These are phyloP conservation scores for Nasturtium officinale DNA, from an alignment of 345 rosid species.

Conservation along the genomic window DNA sequence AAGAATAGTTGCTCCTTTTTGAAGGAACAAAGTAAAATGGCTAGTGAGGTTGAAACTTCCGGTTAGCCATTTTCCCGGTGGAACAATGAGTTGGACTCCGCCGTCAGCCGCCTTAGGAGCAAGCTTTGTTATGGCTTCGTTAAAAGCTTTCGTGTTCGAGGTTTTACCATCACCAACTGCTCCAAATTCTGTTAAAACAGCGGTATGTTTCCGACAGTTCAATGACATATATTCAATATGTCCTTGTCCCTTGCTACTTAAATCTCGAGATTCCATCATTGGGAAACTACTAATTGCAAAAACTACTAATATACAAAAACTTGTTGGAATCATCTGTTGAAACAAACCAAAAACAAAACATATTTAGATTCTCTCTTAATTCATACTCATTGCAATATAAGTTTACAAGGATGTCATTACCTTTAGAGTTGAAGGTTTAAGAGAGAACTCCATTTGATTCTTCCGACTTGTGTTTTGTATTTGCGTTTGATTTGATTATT, in stretches of 20 bases:
- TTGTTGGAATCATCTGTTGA: conserved; percentile 37
- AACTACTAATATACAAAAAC: conserved; percentile 34
- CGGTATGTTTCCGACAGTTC: conserved; percentile 68
- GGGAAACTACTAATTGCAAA: conserved; percentile 28
- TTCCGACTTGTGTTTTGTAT: conserved; percentile 17
- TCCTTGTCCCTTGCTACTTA: neutral
- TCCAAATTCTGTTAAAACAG: conserved; percentile 66
- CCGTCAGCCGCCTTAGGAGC: conserved; percentile 55
- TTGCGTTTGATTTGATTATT: conserved; percentile 11
- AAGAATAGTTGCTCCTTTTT: conserved; percentile 63
- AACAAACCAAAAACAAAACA: neutral
- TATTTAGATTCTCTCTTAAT: neutral
- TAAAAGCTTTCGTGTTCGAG: conserved; percentile 62
- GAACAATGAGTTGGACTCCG: conserved; percentile 74
- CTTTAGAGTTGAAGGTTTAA: conserved; percentile 36
- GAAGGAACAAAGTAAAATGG: conserved; percentile 79
- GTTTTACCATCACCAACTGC: conserved; percentile 83
- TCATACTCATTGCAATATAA: neutral
- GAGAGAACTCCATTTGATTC: conserved; percentile 36
- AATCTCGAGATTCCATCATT: conserved; percentile 16
- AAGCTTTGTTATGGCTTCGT: conserved; percentile 58
- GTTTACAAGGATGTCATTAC: neutral
- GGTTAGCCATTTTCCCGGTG: conserved; percentile 77
- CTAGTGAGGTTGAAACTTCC: conserved; percentile 86
- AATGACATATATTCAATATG: conserved; percentile 44